Percentiles rank a stretch among this genome's conserved stretches.
phyloP scores from a whole-genome alignment of 169 alveolate genomes.

The Babesia gibsoni region DNA sequence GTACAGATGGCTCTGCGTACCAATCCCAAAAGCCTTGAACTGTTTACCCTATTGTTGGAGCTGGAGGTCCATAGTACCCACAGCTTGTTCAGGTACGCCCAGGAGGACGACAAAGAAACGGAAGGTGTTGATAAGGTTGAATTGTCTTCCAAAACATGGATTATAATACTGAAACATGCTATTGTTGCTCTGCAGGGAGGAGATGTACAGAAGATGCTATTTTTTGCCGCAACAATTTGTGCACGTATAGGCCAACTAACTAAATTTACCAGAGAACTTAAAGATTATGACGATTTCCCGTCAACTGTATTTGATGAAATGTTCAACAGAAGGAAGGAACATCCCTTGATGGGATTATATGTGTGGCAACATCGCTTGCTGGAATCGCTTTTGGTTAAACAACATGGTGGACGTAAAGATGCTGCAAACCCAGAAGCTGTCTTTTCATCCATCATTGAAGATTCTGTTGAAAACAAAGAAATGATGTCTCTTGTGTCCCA shows the following conservation, averaged over 20 bases:
- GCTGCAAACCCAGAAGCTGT: not conserved
- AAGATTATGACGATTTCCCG: constrained; percentile 24
- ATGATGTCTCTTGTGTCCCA: constrained; percentile 15
- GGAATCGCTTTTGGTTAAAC: constrained; percentile 16
- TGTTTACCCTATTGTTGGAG: constrained; percentile 18
- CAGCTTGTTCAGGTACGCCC: not conserved
- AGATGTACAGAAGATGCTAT: constrained; percentile 23
- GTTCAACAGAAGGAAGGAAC: not conserved
- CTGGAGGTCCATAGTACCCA: constrained; percentile 29
- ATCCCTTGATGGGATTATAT: constrained; percentile 27
- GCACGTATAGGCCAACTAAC: constrained; percentile 23
- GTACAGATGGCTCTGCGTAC: constrained; percentile 46
- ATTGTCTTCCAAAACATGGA: constrained; percentile 29
- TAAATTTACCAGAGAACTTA: not conserved
- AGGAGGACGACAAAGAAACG: not conserved
- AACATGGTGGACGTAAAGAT: not conserved
- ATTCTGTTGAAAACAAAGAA: not conserved
- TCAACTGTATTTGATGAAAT: constrained; percentile 13
- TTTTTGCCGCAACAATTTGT: constrained; percentile 23
- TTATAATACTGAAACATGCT: constrained; percentile 12
- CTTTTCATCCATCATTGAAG: constrained; percentile 2
- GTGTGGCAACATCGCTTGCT: constrained; percentile 46
- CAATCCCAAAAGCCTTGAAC: constrained; percentile 24
- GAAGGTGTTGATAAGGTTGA: not conserved
- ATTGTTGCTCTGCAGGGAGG: constrained; percentile 5